Base-by-base conservation (phyloP, 257 asterid genomes). In the Solanum sitiens region DNA sequence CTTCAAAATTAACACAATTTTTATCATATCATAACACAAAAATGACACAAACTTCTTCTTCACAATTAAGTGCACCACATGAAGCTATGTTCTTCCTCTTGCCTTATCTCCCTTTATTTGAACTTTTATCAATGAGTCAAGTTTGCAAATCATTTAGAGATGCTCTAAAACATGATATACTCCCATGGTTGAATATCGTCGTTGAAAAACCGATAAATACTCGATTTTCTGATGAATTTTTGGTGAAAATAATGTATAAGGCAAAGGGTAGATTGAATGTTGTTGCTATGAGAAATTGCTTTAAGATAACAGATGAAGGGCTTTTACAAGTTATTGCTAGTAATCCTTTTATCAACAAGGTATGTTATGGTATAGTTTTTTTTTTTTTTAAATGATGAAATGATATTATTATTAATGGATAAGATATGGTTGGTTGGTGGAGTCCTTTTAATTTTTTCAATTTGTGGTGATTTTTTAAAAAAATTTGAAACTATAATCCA, bases 61-160 rank as follows among this genome's bases (percentile, higher is more conserved):
- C 15, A 40, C 83, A 90, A 72, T 53, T 80, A 53, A 87, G 63
- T 65, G 37, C 83, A 7, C 98, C 97, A 67, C 92, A 94, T 63
- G 98, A 92, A 90, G 93, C 98, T 16, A 61, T 97, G 8, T 95
- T 93, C 92, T 92, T 91, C 42, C 94, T 92, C 15, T 87, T 97
- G 65, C 53, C 95, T 32, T 94, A 93, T 84, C 95, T 95, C 65
- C 97, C 95, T 77, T 89, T 95, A 5, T 92, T 71, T 59, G 96
- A 95, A 79, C 97, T 97, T 65, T 44, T 95, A 32, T 61, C 89
- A 50, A 88, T 92, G 90, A 63, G 88, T 2, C 91, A 87, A 90
- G 98, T 97, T 30, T 97, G 96, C 91, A 91, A 79, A 88, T 95
- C 98, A 50, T 71, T 95, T 12, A 90, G 91, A 89, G 93, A 95